phyloP scores from a whole-genome alignment of 2,329 filamentous ascomycete genomes.

The Trichoderma arundinaceum region DNA sequence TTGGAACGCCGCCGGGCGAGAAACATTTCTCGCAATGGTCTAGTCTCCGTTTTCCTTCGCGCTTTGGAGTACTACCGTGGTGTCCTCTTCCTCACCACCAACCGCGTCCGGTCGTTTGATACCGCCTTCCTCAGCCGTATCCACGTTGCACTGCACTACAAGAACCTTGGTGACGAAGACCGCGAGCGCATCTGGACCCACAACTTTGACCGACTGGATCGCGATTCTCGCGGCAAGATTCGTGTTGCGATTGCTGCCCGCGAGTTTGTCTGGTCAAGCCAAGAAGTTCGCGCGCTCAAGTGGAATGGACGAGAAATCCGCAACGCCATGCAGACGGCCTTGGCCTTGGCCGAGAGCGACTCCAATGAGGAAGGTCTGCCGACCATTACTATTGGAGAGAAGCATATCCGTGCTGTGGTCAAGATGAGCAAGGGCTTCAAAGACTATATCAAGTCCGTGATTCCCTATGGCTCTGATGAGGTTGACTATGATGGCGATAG shows the following conservation, averaged over 20 bases:
- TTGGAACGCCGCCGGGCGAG: slow-evolving; percentile 56
- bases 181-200: slow-evolving; percentile 53
- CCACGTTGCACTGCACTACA: slow-evolving; percentile 56
- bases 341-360: slow-evolving; percentile 52
- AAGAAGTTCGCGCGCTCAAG: slow-evolving; percentile 46
- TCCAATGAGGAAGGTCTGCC: slow-evolving; percentile 45
- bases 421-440: slow-evolving; percentile 46
- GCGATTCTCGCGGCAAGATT: slow-evolving; percentile 48
- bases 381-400: slow-evolving; percentile 41
- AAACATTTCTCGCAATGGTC: slow-evolving; percentile 54
- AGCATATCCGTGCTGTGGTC: slow-evolving; percentile 45
- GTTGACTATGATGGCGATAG: slow-evolving; percentile 24
- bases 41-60: slow-evolving; percentile 57
- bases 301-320: slow-evolving; percentile 54
- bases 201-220: slow-evolving; percentile 53
- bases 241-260: slow-evolving; percentile 47
- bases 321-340: slow-evolving; percentile 53
- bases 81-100: slow-evolving; percentile 58
- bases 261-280: slow-evolving; percentile 47
- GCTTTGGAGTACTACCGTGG: slow-evolving; percentile 59
- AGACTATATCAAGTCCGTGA: slow-evolving; percentile 39
- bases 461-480: slow-evolving; percentile 21
- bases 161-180: slow-evolving; percentile 48
- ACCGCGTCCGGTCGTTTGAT: slow-evolving; percentile 55
- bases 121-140: slow-evolving; percentile 56